Evolutionary conservation across 2,329 filamentous ascomycete genomes (phyloP), one percentile per base, ranked within the genome.

Genomic region (Trichophyton equinum): DNA sequence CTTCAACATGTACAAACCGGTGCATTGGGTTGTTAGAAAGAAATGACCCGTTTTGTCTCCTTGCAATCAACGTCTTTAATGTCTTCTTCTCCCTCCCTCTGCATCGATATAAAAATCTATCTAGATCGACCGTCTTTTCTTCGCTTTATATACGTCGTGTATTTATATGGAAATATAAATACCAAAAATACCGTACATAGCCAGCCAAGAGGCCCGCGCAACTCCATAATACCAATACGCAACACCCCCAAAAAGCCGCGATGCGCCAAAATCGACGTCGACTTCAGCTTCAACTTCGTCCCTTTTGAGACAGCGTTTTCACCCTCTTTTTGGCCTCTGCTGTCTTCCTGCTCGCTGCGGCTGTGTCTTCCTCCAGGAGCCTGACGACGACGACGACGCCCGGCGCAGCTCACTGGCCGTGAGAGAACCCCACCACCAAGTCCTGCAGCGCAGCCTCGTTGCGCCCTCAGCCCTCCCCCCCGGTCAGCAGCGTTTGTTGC

Each of bases 1-100:
- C 67, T 86, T 87, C 71, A 94, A 87, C 61, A 81, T 83, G 4
- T 99, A 97, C 72, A 79, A 79, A 63, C 89, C 89, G 15, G 88
- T 85, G 60, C 85, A 88, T 64, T 99, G 94, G 94, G 79, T 95
- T 30, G 92, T 89, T 38, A 83, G 86, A 64, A 99, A 95, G 51
- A 11, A 25, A 15, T 53, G n/a, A 30, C 27, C 47, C n/a, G 2
- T 13, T 15, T 33, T 25, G 9, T 7, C 11, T 30, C 47, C 47
- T 53, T 4, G 5, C 5, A 30, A 30, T 30, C 4, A 25, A 4
- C 25, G 33, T 33, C 25, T 30, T n/a, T 11, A 27, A 11, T 13
- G 33, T 1, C 33, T 38, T 36, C 53, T 36, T n/a, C 33, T 33
- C 9, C n/a, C 0, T 36, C 53, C 18, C 11, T 20, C 25, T 38